Evolutionary conservation across 305 asterid species (phyloP).

Genomic region (Fraxinus velutina): DNA sequence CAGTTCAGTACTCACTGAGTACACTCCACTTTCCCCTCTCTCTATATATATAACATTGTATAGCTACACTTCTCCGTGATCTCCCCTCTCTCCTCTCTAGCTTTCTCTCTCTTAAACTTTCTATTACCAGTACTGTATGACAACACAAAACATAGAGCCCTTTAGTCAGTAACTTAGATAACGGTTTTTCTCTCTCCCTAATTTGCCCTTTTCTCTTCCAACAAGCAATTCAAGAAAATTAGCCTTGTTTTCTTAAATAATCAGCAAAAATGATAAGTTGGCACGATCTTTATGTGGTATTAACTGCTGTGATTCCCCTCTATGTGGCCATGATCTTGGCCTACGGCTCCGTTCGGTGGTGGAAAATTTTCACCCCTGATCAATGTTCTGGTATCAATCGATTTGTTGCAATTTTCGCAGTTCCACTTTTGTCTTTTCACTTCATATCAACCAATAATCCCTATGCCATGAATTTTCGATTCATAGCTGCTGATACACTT

Average conservation of each 20-base stretch:
- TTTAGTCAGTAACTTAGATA: conserved; percentile 43
- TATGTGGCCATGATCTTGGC: conserved; percentile 95
- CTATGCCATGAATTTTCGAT: conserved; percentile 75
- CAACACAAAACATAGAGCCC: conserved; percentile 33
- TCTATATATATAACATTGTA: conserved; percentile 27
- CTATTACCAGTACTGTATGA: conserved; percentile 7
- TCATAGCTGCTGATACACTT: conserved; percentile 88
- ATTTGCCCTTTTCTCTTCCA: conserved; percentile 18
- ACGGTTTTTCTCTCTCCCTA: conserved; percentile 32
- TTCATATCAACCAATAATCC: conserved; percentile 78
- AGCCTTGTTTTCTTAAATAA: not conserved
- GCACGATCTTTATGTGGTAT: conserved; percentile 78
- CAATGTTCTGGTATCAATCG: conserved; percentile 98
- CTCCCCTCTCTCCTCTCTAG: conserved; percentile 12
- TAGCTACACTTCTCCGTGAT: conserved; percentile 22
- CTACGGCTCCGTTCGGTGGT: conserved; percentile 93
- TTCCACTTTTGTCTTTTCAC: conserved; percentile 85
- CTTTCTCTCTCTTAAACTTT: not conserved
- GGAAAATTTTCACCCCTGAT: conserved; percentile 89
- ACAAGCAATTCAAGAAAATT: not conserved
- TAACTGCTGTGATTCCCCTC: conserved; percentile 78
- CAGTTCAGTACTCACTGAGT: conserved; percentile 18
- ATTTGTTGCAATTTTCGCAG: conserved; percentile 89
- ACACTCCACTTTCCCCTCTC: conserved; percentile 13
- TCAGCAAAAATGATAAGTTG: conserved; percentile 55